Evolutionary conservation across 306 rosid species (phyloP).

Genomic region (Rosa multiflora): DNA sequence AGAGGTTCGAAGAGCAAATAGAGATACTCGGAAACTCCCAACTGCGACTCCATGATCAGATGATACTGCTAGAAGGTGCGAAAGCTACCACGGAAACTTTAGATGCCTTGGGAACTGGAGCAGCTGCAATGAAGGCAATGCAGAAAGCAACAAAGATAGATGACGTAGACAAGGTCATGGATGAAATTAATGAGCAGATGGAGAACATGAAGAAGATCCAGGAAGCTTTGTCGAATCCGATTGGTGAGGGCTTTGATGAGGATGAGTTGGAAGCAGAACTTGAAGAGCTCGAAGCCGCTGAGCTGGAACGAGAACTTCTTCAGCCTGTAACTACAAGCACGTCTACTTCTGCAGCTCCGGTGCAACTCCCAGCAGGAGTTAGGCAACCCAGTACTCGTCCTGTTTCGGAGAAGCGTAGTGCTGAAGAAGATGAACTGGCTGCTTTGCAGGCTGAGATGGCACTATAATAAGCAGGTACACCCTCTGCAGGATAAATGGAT

Average conservation of each 20-base stretch:
- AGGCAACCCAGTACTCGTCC: slow-evolving; percentile 66
- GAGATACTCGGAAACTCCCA: slow-evolving; percentile 97
- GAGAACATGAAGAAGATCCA: slow-evolving; percentile 98
- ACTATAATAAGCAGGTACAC: slow-evolving; percentile 55
- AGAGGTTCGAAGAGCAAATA: slow-evolving; percentile 83
- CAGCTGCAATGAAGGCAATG: slow-evolving; percentile 96
- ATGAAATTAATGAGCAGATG: slow-evolving; percentile 93
- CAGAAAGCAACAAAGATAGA: slow-evolving; percentile 96
- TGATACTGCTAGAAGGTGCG: slow-evolving; percentile 82
- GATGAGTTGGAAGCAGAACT: slow-evolving; percentile 68
- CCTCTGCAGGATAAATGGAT: neutral
- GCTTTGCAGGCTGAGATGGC: slow-evolving; percentile 99
- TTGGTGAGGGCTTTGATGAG: slow-evolving; percentile 61
- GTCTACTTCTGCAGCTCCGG: slow-evolving; percentile 73
- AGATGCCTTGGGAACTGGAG: slow-evolving; percentile 90
- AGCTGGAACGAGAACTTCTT: slow-evolving; percentile 92
- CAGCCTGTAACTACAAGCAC: slow-evolving; percentile 69
- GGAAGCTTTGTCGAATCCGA: slow-evolving; percentile 85
- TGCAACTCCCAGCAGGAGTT: slow-evolving; percentile 62
- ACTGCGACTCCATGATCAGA: slow-evolving; percentile 96
- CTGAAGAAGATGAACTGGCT: slow-evolving; percentile 90
- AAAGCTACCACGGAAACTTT: slow-evolving; percentile 97
- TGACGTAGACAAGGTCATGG: slow-evolving; percentile 95
- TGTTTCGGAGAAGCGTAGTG: slow-evolving; percentile 59
- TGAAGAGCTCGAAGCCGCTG: slow-evolving; percentile 94